A percentile compares a stretch with the other conserved stretches of the same genome.
Evolutionary conservation across 352 stramenopile species (phyloP).

Genomic region (Blastocystis sp.): DNA sequence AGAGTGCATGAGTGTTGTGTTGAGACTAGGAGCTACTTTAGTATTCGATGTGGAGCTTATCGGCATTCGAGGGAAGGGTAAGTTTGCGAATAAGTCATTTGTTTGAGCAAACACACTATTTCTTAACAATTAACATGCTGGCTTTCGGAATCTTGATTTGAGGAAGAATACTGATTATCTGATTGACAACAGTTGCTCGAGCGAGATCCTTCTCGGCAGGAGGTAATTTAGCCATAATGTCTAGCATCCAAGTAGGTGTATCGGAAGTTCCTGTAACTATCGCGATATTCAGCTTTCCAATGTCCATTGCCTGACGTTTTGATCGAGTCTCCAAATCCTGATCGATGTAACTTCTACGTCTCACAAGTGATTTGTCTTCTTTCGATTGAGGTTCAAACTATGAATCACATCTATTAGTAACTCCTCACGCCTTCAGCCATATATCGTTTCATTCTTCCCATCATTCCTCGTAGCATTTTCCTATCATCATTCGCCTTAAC

Average conservation of each 20-base stretch:
- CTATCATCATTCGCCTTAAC: background rate
- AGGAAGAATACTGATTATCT: background rate
- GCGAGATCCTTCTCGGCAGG: background rate
- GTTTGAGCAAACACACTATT: constrained; percentile 30
- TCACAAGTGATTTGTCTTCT: constrained; percentile 16
- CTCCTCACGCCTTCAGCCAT: background rate
- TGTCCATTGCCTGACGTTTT: constrained; percentile 12
- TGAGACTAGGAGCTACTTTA: constrained; percentile 71
- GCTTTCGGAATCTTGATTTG: constrained; percentile 14
- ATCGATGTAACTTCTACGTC: constrained; percentile 12
- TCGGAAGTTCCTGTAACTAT: background rate
- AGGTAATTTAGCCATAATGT: constrained; percentile 44
- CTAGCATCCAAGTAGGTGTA: constrained; percentile 15
- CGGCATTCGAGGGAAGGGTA: constrained; percentile 69
- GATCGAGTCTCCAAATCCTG: background rate
- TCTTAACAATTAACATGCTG: constrained; percentile 7
- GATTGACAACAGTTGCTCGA: constrained; percentile 7
- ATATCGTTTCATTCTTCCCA: constrained; percentile 24
- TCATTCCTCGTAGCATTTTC: background rate
- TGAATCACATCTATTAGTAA: background rate
- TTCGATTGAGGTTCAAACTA: constrained; percentile 32
- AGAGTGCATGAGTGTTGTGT: constrained; percentile 44
- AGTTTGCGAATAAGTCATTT: constrained; percentile 38
- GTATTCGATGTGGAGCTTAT: constrained; percentile 73
- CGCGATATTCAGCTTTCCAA: background rate